Base-by-base conservation (phyloP, 1,284 basidiomycete species). In the Sphaerobolus stellatus region DNA sequence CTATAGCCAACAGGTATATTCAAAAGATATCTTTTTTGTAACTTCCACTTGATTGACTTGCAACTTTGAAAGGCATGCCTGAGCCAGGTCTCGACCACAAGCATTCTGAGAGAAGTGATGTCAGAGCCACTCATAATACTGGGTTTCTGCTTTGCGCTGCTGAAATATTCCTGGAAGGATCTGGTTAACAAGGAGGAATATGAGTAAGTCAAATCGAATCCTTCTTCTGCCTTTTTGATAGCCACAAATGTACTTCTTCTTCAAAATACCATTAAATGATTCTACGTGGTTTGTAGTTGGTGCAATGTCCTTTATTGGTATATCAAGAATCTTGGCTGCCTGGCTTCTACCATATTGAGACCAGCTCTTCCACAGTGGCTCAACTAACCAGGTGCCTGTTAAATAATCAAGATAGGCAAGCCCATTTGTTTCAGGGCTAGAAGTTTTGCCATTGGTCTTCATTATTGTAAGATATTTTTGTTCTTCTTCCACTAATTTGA, bases 201-300 rank as follows among this genome's bases (percentile, higher is more conserved):
- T 61, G 3, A 71, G 61, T 2, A 66, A 51, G 59, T 71, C 70
- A 43, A 69, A 62, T 3, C 67, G 61, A 8, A 72, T 62, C 1
- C 67, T 59, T 9, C 54, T 54, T 2, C 71, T 66, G 11, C 59
- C 62, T 28, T 62, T 63, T 38, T 68, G 65, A 60, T 60, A 66
- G 20, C 58, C 56, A 0, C 38, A 58, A 2, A 74, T 29, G 48
- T 72, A 59, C 31, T 65, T 68, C 9, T 58, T 38, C 57, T 75
- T 75, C 2, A 75, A 58, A 4, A 68, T 50, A 8, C 65, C 60
- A 48, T 75, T 75, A 59, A 76, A 74, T 0, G 71, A 68, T 52
- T 76, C 71, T 1, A 75, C 65, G 54, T 74, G 71, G 47, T 75
- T 75, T 29, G 72, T 75, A 1, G 73, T 75, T 0, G 70, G 62